Evolutionary conservation across 306 rosid species (phyloP), one percentile per base, ranked within the genome.

Genomic region (Lathyrus tuberosus): DNA sequence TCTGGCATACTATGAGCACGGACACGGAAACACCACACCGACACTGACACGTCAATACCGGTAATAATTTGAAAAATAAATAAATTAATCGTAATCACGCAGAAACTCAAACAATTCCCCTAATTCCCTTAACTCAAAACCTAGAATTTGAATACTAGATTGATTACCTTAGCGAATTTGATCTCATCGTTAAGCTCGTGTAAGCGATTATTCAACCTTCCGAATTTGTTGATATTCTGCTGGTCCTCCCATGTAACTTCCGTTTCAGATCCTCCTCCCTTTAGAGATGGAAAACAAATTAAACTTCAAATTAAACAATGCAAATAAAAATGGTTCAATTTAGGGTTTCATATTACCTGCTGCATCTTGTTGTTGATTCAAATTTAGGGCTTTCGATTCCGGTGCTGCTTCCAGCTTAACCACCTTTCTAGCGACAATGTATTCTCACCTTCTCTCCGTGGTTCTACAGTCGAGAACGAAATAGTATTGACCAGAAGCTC

Each of bases 111-210:
- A 44, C 8, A 14, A 33, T 20, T 20, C 3, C 38, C 17, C 62
- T 24, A 54, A 54, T 24, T 2, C 49, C 41, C 52, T 5, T 20
- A 46, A 31, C 18, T 1, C 54, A 22, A 24, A 53, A 18, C 8
- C 4, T 5, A 22, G 4, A 22, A 14, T 8, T 69, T 26, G 13
- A 58, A 57, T 3, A 22, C 16, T 6, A n/a, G 7, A 42, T 86
- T 15, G 16, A 56, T 38, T 69, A 90, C 97, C 97, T 90, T 86
- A 10, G 95, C 89, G 38, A 79, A 14, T 77, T 81, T 94, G 80
- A 90, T 85, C 77, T 94, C 98, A 66, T 90, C 98, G 16, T 94
- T 86, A 35, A 94, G 97, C 81, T 94, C 97, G 81, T 94, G 98
- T 68, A 87, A 71, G 42, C 98, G 96, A 81, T 88, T 90, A 61